Base-by-base conservation (phyloP, 2,329 filamentous ascomycete genomes). In the Venturia asperata region DNA sequence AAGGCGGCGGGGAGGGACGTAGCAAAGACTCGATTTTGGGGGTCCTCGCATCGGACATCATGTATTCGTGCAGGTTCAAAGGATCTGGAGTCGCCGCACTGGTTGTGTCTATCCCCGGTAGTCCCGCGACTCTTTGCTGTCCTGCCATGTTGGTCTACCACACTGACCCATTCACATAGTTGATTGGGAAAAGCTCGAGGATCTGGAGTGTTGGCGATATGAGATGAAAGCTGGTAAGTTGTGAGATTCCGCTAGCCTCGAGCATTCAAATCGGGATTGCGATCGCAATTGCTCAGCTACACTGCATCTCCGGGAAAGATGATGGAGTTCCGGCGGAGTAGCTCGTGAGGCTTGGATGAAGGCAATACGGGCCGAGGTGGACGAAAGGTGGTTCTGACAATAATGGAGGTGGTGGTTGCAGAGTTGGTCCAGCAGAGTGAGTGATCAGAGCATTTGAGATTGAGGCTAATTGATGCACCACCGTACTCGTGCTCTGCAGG, bases 31-130 rank as follows among this genome's bases (percentile, higher is more conserved):
- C 63, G 30, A 43, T 56, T 41, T 41, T 21, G 11, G 63, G 63
- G 11, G 63, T 64, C 41, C 9, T 56, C 47, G 63, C 47, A 43
- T 64, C 49, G 10, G 63, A 64, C 63, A 64, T 64, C 47, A 56
- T 64, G 19, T 64, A 52, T 63, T 63, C 62, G 43, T 63, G 62
- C 19, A 63, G 43, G 34, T 55, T 63, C 15, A 63, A 30, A 24
- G 62, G 62, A 41, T 63, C 62, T 37, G 52, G 27, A 21, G 30
- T n/a, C 5, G 17, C 30, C 17, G 52, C 30, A 27, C 52, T 58
- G 30, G n/a, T n/a, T 9, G 52, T 37, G 9, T 58, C 30, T 58
- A 15, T n/a, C 6, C 52, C 52, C n/a, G 27, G 27, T 11, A 37
- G 19, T 58, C 15, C 19, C 4, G 52, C 52, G 6, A 27, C 27